Percentiles rank a stretch among this genome's conserved stretches.
These are phyloP conservation scores for Acer campestre DNA, from an alignment of 345 rosid species.

Conservation along the genomic window DNA sequence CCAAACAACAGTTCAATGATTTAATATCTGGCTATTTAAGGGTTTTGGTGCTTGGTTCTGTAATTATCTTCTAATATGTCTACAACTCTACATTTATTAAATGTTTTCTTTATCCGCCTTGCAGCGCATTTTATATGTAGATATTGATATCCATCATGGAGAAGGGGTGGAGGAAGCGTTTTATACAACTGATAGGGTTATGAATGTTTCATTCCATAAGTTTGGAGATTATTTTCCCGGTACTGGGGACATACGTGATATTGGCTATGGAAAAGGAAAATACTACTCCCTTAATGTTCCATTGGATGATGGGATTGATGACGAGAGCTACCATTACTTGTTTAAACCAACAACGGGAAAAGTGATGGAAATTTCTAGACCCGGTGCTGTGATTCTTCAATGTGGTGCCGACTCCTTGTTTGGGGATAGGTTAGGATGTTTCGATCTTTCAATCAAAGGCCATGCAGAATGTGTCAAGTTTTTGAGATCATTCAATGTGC, in stretches of 20 bases:
- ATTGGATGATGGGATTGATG: constrained; percentile 68
- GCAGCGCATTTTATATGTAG: constrained; percentile 68
- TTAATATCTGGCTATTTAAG: background rate
- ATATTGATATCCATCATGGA: constrained; percentile 71
- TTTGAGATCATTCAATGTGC: constrained; percentile 74
- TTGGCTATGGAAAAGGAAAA: constrained; percentile 57
- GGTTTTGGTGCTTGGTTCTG: background rate
- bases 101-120: constrained; percentile 7
- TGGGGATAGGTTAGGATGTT: constrained; percentile 67
- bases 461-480: constrained; percentile 68
- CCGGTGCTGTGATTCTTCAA: constrained; percentile 68
- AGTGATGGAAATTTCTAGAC: constrained; percentile 67
- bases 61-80: background rate
- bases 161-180: constrained; percentile 77
- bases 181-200: constrained; percentile 70
- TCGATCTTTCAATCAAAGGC: constrained; percentile 69
- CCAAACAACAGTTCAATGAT: background rate
- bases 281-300: constrained; percentile 72
- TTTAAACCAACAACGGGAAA: constrained; percentile 61
- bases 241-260: constrained; percentile 64
- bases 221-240: constrained; percentile 74
- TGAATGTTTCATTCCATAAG: constrained; percentile 73
- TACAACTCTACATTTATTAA: background rate
- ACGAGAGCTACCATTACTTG: constrained; percentile 66
- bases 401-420: constrained; percentile 73